Percentiles rank a stretch among this genome's conserved stretches.
Conservation (phyloP, 805 yeast genomes). For the Torulaspora gathmanii region DNA sequence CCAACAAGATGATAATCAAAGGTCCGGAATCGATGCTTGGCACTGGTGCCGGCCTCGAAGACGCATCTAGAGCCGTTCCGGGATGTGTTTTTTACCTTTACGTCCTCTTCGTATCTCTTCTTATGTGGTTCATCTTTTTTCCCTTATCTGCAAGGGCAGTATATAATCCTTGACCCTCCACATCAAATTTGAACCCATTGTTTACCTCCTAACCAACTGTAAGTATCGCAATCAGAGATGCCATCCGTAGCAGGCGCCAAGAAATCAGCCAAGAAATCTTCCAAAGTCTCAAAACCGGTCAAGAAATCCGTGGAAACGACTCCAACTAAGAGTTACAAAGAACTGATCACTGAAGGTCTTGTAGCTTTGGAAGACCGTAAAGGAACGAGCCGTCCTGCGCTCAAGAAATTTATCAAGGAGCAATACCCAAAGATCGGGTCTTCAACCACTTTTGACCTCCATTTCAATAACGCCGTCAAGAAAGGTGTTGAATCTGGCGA, state of each 20-base stretch:
- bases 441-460: slow-evolving; percentile 64
- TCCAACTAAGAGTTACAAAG: slow-evolving; percentile 25
- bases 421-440: slow-evolving; percentile 50
- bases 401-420: slow-evolving; percentile 70
- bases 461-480: slow-evolving; percentile 72
- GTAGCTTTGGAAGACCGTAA: slow-evolving; percentile 69
- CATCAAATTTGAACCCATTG: background rate
- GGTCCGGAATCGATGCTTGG: background rate
- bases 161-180: background rate
- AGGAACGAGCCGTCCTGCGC: slow-evolving; percentile 81
- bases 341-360: slow-evolving; percentile 52
- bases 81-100: background rate
- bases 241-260: slow-evolving; percentile 6
- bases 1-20: background rate
- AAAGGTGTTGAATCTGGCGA: slow-evolving; percentile 75
- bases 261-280: slow-evolving; percentile 3
- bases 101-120: background rate
- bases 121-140: background rate
- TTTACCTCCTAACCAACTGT: background rate
- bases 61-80: background rate
- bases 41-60: background rate
- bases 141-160: slow-evolving; percentile 4
- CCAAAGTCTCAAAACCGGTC: slow-evolving; percentile 2
- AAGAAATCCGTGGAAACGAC: slow-evolving; percentile 10
- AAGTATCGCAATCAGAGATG: background rate